These are phyloP conservation scores for Paragyromitra xinjiangensis DNA, from an alignment of 495 filamentous ascomycete species.

Conservation along the genomic window DNA sequence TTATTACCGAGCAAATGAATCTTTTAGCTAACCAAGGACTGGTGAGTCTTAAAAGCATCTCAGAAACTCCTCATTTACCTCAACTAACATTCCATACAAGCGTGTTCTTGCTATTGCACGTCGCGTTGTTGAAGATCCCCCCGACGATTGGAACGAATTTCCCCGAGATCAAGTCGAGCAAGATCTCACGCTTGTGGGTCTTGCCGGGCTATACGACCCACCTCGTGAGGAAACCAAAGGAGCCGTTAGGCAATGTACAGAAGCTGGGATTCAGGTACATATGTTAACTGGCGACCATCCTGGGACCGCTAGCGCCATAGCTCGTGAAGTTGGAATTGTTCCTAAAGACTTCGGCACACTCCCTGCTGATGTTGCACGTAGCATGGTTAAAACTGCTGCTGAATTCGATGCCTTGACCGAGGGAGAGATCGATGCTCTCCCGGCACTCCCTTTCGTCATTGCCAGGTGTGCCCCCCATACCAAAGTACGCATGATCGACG, in stretches of 20 bases:
- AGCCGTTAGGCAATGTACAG: slow-evolving; percentile 70
- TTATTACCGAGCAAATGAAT: slow-evolving; percentile 71
- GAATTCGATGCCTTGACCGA: slow-evolving; percentile 62
- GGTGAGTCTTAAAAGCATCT: neutral
- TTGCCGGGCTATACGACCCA: slow-evolving; percentile 77
- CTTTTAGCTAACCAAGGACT: slow-evolving; percentile 74
- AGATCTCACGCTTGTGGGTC: slow-evolving; percentile 68
- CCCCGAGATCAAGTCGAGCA: slow-evolving; percentile 63
- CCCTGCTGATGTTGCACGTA: slow-evolving; percentile 53
- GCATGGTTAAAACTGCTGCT: slow-evolving; percentile 60
- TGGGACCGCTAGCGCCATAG: slow-evolving; percentile 77
- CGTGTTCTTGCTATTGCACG: slow-evolving; percentile 78
- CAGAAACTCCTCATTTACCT: neutral
- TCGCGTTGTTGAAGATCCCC: slow-evolving; percentile 54
- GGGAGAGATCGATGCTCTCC: slow-evolving; percentile 60
- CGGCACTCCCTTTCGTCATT: slow-evolving; percentile 61
- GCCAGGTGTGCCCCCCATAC: slow-evolving; percentile 62
- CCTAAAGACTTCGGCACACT: slow-evolving; percentile 65
- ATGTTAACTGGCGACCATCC: slow-evolving; percentile 83
- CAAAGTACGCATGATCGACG: slow-evolving; percentile 67
- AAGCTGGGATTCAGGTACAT: slow-evolving; percentile 77
- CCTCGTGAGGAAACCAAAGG: slow-evolving; percentile 72
- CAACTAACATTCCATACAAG: slow-evolving; percentile 17
- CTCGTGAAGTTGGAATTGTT: slow-evolving; percentile 76
- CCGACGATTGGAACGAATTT: slow-evolving; percentile 42